phyloP scores from a whole-genome alignment of 805 yeast species.

The Hanseniaspora hatyaiensis region DNA sequence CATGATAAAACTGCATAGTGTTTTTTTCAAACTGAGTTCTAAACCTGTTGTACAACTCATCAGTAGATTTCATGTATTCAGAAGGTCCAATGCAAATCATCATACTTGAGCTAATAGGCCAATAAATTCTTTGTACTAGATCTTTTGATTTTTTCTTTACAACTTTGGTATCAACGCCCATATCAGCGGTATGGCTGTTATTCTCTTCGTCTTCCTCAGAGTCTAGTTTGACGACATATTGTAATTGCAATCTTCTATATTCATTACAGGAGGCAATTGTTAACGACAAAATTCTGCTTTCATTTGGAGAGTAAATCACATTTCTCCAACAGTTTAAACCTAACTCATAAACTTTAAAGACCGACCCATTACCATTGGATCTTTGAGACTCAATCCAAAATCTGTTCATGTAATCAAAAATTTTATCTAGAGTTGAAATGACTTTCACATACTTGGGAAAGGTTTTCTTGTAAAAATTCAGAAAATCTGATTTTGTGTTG shows the following conservation, averaged over 20 bases:
- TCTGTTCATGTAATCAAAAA: conserved; percentile 88
- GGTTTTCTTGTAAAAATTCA: conserved; percentile 70
- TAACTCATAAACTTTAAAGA: conserved; percentile 82
- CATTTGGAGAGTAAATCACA: conserved; percentile 60
- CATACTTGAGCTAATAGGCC: conserved; percentile 77
- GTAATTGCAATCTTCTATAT: conserved; percentile 69
- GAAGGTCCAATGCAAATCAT: conserved; percentile 81
- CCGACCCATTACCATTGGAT: conserved; percentile 79
- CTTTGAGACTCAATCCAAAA: conserved; percentile 97
- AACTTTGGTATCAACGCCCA: not conserved
- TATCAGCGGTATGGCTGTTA: not conserved
- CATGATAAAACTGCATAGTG: conserved; percentile 43
- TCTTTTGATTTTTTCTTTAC: conserved; percentile 5
- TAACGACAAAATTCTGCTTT: conserved; percentile 50
- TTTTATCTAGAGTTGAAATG: conserved; percentile 81
- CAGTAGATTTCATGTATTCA: conserved; percentile 74
- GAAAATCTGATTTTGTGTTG: conserved; percentile 44
- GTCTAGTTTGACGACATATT: conserved; percentile 31
- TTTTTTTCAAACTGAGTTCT: conserved; percentile 10
- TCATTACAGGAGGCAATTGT: conserved; percentile 62
- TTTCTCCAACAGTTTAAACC: conserved; percentile 82
- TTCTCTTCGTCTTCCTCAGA: not conserved
- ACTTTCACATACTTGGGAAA: conserved; percentile 89
- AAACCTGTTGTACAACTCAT: conserved; percentile 60
- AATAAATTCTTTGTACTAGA: conserved; percentile 25